These are phyloP conservation scores for Fusarium odoratissimum DNA, from an alignment of 2,329 filamentous ascomycete genomes.

Conservation along the genomic window DNA sequence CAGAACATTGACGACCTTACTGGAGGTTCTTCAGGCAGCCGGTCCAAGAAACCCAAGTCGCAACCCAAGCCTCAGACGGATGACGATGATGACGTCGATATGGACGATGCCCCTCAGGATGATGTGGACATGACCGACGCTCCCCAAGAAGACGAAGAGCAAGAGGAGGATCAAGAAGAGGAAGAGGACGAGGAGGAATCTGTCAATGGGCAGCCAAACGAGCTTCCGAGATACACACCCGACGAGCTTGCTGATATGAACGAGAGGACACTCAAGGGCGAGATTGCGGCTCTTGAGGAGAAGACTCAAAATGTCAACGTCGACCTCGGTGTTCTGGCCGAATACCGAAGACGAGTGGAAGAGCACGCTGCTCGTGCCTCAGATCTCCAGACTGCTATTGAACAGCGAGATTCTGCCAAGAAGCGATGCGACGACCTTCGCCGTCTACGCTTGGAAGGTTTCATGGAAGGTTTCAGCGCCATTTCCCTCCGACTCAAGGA, in stretches of 20 bases:
- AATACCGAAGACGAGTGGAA: slow-evolving; percentile 87
- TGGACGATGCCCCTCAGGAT: slow-evolving; percentile 45
- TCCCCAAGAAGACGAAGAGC: slow-evolving; percentile 48
- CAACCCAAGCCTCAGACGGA: slow-evolving; percentile 39
- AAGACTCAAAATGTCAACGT: slow-evolving; percentile 87
- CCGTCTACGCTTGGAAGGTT: slow-evolving; percentile 89
- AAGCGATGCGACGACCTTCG: slow-evolving; percentile 92
- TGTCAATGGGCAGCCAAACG: slow-evolving; percentile 56
- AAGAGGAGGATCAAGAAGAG: slow-evolving; percentile 45
- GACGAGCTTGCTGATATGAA: slow-evolving; percentile 76
- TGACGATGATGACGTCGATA: slow-evolving; percentile 50
- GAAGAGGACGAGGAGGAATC: slow-evolving; percentile 43
- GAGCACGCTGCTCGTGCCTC: slow-evolving; percentile 85
- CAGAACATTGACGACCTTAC: slow-evolving; percentile 82
- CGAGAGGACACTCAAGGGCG: slow-evolving; percentile 69
- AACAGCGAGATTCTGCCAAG: slow-evolving; percentile 86
- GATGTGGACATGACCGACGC: slow-evolving; percentile 48
- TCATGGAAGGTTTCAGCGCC: slow-evolving; percentile 96
- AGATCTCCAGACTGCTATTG: slow-evolving; percentile 83
- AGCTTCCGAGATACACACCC: slow-evolving; percentile 81
- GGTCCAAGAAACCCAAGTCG: slow-evolving; percentile 40
- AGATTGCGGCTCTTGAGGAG: slow-evolving; percentile 72
- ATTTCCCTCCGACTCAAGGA: slow-evolving; percentile 97
- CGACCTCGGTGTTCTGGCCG: slow-evolving; percentile 87
- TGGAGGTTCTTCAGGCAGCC: slow-evolving; percentile 50